Evolutionary conservation across 2,329 filamentous ascomycete species (phyloP), one percentile per base, ranked within the genome.

Genomic region (Escovopsis sp.): DNA sequence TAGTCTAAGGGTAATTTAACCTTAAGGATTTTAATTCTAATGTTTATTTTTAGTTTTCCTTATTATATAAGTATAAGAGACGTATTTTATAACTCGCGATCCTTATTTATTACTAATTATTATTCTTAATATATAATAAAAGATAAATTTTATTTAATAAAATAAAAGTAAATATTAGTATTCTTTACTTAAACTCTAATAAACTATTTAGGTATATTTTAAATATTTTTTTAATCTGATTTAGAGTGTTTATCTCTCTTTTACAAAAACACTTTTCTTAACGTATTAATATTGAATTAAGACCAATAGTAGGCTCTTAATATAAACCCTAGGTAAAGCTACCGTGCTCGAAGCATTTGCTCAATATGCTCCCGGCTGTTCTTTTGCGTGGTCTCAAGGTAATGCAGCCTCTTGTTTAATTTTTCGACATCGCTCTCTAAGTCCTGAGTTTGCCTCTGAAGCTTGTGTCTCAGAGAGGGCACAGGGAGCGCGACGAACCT

Each of bases 361-460:
- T 94, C 82, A 52, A 96, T 82, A 57, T 94, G 86, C 51, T 88
- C 80, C 53, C 82, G 80, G 63, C 87, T 94, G 57, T 96, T 98
- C 68, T 93, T 87, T 59, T 86, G 83, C 40, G 91, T 96, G 45
- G 86, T 94, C 67, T 96, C 89, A 37, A 96, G 71, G 58, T 95
- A 96, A 53, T 89, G 77, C 54, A 95, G 69, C 61, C 85, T 87
- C 73, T 96, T 94, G 51, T 84, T 80, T 49, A 96, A 65, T 49
- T 81, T 82, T 35, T 82, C 72, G 47, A 94, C 77, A 53, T 95
- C 89, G 26, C 73, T 70, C 53, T 87, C 82, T 48, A 89, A 66
- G 41, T 81, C 77, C 54, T 81, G 75, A 44, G 79, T 80, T 64
- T 95, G 87, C 37, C 70, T 67, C 33, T 79, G 72, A 44, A 96